Evolutionary conservation across 768 basidiomycete species (phyloP).

Genomic region (Trametes sanguinea): DNA sequence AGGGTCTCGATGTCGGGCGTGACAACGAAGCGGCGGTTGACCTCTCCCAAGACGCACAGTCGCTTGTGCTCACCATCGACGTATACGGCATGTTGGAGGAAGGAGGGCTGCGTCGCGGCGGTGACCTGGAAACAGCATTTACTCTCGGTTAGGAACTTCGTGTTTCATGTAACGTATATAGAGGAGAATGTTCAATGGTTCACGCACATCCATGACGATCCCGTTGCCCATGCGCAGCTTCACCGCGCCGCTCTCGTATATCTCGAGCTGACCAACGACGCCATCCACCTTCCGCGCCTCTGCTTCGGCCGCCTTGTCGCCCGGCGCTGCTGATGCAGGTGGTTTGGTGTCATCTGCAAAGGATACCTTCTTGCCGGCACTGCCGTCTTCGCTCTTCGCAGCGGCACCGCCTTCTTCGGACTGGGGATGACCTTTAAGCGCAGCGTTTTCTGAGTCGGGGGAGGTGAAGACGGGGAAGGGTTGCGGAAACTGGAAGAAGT

Average conservation of each 20-base stretch:
- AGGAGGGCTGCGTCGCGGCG: conserved; percentile 81
- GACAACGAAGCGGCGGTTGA: conserved; percentile 81
- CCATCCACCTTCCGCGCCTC: conserved; percentile 60
- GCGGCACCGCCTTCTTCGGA: conserved; percentile 3
- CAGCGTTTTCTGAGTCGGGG: conserved; percentile 27
- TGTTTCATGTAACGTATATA: not conserved
- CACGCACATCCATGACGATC: conserved; percentile 78
- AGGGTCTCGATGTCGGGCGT: conserved; percentile 83
- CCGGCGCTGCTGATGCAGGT: conserved; percentile 36
- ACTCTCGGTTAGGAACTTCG: not conserved
- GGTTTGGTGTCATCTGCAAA: conserved; percentile 65
- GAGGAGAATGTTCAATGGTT: not conserved
- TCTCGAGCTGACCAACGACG: conserved; percentile 78
- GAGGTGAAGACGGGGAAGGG: conserved; percentile 77
- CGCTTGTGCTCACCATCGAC: conserved; percentile 61
- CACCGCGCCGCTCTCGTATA: conserved; percentile 82
- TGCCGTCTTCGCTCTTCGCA: conserved; percentile 24
- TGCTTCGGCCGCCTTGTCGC: conserved; percentile 5
- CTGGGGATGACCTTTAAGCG: conserved; percentile 19
- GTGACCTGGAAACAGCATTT: conserved; percentile 54
- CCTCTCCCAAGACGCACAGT: conserved; percentile 78
- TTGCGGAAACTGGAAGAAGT: conserved; percentile 87
- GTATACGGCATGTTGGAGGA: conserved; percentile 84
- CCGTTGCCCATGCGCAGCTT: conserved; percentile 84
- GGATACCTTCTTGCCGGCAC: conserved; percentile 52